Base-by-base conservation (phyloP, 345 rosid genomes). In the Aquilaria sinensis region DNA sequence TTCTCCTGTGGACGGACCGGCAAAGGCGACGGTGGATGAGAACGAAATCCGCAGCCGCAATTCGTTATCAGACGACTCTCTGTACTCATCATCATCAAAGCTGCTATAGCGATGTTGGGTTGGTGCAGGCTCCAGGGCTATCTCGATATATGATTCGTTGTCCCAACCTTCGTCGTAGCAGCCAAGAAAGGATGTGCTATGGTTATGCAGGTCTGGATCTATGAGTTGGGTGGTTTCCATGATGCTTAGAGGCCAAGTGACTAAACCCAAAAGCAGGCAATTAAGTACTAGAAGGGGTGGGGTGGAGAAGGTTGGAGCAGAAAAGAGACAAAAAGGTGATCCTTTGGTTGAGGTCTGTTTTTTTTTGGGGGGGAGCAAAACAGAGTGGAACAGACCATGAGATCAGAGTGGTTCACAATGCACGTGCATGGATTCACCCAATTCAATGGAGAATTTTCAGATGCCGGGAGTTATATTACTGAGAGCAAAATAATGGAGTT, bases 121-220 rank as follows among this genome's bases (percentile, higher is more conserved):
- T 56, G 67, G 43, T 37, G 73, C 31, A 10, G 64, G 71, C 14
- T 62, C 72, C 45, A 79, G 62, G 49, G 63, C 72, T 12, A 79
- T 79, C 65, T 79, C 83, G 29, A 79, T 75, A 69, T 62, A 79
- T 6, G 74, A 60, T 12, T 75, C 83, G 1, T 68, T 48, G 23
- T 64, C 65, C 10, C 54, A 58, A 1, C 56, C 62, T 1, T 63
- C 68, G 30, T 66, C 79, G 11, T 61, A 66, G 70, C 67, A 45
- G 51, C 56, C 51, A 2, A 54, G 43, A 32, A 61, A 43, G 43
- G 77, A 55, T 29, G 70, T 16, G 52, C 57, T 41, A 54, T 55
- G 37, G 47, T 67, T 72, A 32, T 41, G 53, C 56, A 12, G 58
- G 63, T 67, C 60, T 33, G 70, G 65, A 43, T 70, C 69, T 10